Base-by-base conservation (phyloP, 345 rosid genomes). In the Chamaenerion angustifolium region DNA sequence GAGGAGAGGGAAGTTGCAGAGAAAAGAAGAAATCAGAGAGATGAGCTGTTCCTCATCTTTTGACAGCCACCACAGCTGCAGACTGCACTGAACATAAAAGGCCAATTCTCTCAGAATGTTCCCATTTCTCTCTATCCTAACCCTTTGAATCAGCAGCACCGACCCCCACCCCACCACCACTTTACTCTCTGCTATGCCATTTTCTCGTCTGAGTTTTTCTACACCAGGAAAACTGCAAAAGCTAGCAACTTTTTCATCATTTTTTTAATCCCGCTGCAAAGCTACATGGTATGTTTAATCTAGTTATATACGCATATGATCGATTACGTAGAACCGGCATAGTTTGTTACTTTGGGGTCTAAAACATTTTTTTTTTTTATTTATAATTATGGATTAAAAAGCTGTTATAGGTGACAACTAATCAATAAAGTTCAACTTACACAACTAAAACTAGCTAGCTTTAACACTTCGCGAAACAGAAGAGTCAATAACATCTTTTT, bases 31-130 rank as follows among this genome's bases (percentile, higher is more conserved):
- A 16, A 27, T 19, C 31, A 42, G 41, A 54, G 48, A 46, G 55
- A 61, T 61, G 59, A 61, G 65, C 65, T 55, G 65, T 61, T 55
- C 48, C 48, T 61, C 59, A 40, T 54, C 58, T 46, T 60, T 54
- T 54, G 64, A 61, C 58, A 54, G 58, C 64, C 54, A 61, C 64
- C 49, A 27, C 47, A 61, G 44, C 64, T 52, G 53, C 64, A 53
- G 53, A 35, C 51, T 43, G 44, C 54, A 42, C 55, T 49, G 48
- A 48, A 46, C 54, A 54, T 19, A 53, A 54, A 60, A 61, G 48
- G 58, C 58, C 64, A 61, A 58, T 50, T 53, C 54, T 31, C 37
- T 49, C 53, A 55, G 57, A 61, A 54, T 61, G 64, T 49, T 55
- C 55, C 55, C 49, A 7, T 45, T 51, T 23, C 49, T 45, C 43